Percentiles rank a stretch among this genome's conserved stretches.
phyloP scores from a whole-genome alignment of 2,329 filamentous ascomycete genomes.

The Botrytis sinoallii region DNA sequence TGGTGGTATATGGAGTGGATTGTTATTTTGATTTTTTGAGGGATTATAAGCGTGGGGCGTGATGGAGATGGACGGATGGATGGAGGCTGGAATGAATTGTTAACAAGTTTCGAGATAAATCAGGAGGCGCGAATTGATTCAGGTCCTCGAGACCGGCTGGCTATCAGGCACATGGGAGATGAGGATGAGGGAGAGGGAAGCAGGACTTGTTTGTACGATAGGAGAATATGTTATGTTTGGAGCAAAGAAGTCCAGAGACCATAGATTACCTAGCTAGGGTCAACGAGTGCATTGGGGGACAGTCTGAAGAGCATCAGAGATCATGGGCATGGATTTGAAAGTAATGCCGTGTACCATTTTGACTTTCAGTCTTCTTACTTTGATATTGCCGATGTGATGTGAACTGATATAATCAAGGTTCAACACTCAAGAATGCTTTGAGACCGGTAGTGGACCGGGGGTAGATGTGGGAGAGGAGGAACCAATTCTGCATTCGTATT shows the following conservation, averaged over 20 bases:
- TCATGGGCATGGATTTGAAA: slow-evolving; percentile 8
- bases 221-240: background rate
- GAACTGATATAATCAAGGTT: background rate
- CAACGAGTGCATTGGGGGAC: slow-evolving; percentile 1
- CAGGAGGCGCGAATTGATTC: background rate
- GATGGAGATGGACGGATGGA: slow-evolving; percentile 2
- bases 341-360: slow-evolving; percentile 13
- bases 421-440: background rate
- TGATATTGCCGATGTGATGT: background rate
- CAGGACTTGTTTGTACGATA: slow-evolving; percentile 16
- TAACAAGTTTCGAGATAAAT: background rate
- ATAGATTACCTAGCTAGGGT: background rate
- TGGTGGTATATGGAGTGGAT: slow-evolving; percentile 10
- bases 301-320: background rate
- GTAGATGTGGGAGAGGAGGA: background rate
- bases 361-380: background rate
- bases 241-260: background rate
- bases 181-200: background rate
- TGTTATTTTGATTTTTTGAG: slow-evolving; percentile 11
- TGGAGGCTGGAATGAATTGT: slow-evolving; percentile 2
- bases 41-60: slow-evolving; percentile 15
- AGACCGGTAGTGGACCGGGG: background rate
- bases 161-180: background rate
- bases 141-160: background rate
- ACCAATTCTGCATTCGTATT: background rate